These are phyloP conservation scores for Phyllosticta ampelicida DNA, from an alignment of 2,329 filamentous ascomycete species.

Conservation along the genomic window DNA sequence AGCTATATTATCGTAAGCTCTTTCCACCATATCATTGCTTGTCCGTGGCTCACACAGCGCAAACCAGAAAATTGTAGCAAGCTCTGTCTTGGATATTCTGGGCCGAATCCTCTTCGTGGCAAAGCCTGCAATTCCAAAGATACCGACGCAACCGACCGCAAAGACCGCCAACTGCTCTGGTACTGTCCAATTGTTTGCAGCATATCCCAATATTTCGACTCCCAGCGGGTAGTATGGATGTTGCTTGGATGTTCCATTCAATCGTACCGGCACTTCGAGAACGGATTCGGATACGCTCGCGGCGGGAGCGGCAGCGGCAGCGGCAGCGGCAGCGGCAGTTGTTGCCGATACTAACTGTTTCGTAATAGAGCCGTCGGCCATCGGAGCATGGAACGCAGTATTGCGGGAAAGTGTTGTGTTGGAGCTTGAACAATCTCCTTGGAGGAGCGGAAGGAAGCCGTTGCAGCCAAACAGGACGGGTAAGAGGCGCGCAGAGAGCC, in stretches of 20 bases:
- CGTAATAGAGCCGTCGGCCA: not conserved
- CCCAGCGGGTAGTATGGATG: conserved; percentile 66
- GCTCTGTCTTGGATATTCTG: conserved; percentile 43
- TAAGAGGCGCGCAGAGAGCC: not conserved
- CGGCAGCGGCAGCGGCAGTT: not conserved
- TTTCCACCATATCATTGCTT: too few species aligned
- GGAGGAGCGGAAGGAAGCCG: conserved; percentile 5
- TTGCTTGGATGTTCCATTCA: conserved; percentile 10
- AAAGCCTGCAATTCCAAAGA: conserved; percentile 48
- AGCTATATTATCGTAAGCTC: conserved; percentile 30
- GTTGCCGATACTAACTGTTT: not conserved
- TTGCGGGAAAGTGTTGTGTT: not conserved
- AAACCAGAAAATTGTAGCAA: conserved; percentile 61
- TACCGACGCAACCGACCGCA: conserved; percentile 41
- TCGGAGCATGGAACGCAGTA: not conserved
- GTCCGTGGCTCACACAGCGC: conserved; percentile 48
- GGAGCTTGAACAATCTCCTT: not conserved
- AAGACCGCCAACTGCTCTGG: conserved; percentile 51
- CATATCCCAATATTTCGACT: conserved; percentile 50
- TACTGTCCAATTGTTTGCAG: conserved; percentile 54
- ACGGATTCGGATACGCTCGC: conserved; percentile 1
- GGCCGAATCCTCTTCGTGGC: conserved; percentile 45
- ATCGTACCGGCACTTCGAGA: not conserved
- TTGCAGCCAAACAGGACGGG: conserved; percentile 7
- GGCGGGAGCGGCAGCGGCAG: not conserved